A percentile compares a stretch with the other conserved stretches of the same genome.
Evolutionary conservation across 1,139 yeast genomes (phyloP).

Genomic region (Komagataea norvegica): DNA sequence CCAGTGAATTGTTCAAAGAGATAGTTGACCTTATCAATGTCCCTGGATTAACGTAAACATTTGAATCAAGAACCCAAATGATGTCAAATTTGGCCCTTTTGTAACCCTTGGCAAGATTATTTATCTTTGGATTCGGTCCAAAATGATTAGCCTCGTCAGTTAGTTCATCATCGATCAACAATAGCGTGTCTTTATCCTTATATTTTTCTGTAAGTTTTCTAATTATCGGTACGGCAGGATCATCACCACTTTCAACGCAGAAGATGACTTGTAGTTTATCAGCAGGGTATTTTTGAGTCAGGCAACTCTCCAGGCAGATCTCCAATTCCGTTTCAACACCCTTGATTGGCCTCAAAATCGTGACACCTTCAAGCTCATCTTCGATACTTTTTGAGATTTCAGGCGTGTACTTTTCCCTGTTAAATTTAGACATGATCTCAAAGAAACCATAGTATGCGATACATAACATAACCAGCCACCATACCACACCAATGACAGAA

Average conservation of each 20-base stretch:
- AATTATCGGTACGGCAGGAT: conserved; percentile 63
- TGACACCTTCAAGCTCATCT: conserved; percentile 54
- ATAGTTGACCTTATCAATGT: conserved; percentile 63
- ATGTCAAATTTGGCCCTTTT: conserved; percentile 62
- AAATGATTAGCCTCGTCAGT: conserved; percentile 39
- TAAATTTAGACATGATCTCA: conserved; percentile 22
- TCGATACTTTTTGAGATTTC: conserved; percentile 12
- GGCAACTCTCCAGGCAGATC: conserved; percentile 62
- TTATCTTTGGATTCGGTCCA: conserved; percentile 90
- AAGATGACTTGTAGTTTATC: conserved; percentile 63
- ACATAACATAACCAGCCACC: conserved; percentile 22
- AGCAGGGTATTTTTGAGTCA: conserved; percentile 62
- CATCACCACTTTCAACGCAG: conserved; percentile 62
- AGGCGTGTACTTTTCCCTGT: conserved; percentile 17
- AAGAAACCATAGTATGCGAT: conserved; percentile 22
- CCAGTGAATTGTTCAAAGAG: conserved; percentile 44
- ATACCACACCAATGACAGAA: conserved; percentile 18
- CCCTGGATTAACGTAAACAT: conserved; percentile 72
- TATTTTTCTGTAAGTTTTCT: conserved; percentile 45
- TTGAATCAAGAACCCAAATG: conserved; percentile 85
- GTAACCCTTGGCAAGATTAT: conserved; percentile 79
- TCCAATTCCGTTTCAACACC: conserved; percentile 78
- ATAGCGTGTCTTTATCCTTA: conserved; percentile 54
- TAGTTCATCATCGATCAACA: conserved; percentile 44
- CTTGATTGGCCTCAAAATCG: conserved; percentile 76